Conservation (phyloP, 108 stramenopile species). For the Pseudonitzschia pungens region DNA sequence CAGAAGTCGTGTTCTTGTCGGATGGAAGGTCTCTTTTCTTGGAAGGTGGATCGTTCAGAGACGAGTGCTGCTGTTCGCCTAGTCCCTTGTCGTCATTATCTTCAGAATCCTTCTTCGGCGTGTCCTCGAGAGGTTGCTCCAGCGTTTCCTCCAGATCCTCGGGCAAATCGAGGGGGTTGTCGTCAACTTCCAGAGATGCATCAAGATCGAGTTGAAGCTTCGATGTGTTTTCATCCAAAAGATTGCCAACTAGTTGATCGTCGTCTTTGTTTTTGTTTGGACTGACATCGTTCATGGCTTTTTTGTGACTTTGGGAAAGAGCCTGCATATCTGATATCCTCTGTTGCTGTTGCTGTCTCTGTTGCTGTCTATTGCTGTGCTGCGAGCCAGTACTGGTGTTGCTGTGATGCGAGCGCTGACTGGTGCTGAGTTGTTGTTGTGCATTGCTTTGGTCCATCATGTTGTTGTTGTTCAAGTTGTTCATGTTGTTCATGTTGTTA, state of each 20-base stretch:
- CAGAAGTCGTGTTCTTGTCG: not conserved
- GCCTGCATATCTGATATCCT: not conserved
- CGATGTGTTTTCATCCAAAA: not conserved
- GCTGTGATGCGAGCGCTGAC: slow-evolving; percentile 14
- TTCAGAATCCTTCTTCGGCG: slow-evolving; percentile 9
- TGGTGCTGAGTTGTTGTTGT: slow-evolving; percentile 6
- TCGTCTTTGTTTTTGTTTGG: not conserved
- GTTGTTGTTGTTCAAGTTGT: slow-evolving; percentile 16
- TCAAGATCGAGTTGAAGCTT: not conserved
- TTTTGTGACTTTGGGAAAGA: not conserved
- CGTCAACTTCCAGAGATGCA: not conserved
- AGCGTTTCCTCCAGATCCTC: not conserved
- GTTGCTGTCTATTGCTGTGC: not conserved
- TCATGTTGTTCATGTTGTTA: not conserved
- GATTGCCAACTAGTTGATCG: not conserved
- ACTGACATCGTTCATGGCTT: not conserved
- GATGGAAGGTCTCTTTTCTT: not conserved
- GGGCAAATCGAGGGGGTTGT: not conserved
- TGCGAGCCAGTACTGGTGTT: slow-evolving; percentile 6
- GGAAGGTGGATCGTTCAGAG: not conserved
- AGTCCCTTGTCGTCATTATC: not conserved
- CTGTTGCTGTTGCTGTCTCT: slow-evolving; percentile 4
- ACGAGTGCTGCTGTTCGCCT: not conserved
- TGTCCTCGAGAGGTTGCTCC: not conserved
- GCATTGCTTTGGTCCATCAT: not conserved